These are phyloP conservation scores for Leucoagaricus sp. DNA, from an alignment of 1,284 basidiomycete genomes.

Conservation along the genomic window DNA sequence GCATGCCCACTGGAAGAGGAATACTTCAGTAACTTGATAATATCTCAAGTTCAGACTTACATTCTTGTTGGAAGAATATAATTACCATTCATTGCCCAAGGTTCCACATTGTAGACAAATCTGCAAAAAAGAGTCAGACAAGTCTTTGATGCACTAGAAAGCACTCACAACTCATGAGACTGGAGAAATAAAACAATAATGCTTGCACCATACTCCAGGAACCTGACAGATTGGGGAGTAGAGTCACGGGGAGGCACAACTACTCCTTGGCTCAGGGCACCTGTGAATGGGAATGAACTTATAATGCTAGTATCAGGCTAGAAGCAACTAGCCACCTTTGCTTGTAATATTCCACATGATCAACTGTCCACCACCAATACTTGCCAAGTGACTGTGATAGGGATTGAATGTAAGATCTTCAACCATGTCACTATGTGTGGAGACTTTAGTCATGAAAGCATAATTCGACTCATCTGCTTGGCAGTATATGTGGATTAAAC, in stretches of 20 bases:
- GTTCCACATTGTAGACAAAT: background rate
- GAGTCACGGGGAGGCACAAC: background rate
- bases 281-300: background rate
- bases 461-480: background rate
- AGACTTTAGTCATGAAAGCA: background rate
- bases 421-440: background rate
- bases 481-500: background rate
- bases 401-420: background rate
- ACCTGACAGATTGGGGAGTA: background rate
- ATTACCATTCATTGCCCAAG: background rate
- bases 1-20: background rate
- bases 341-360: background rate
- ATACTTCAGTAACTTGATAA: background rate
- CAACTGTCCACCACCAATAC: background rate
- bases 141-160: background rate
- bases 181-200: background rate
- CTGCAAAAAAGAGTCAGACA: background rate
- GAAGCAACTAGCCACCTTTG: background rate
- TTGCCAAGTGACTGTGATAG: background rate
- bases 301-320: background rate
- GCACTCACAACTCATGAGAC: background rate
- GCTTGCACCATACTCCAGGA: background rate
- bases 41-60: background rate
- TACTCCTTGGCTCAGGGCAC: background rate
- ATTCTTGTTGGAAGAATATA: slow-evolving; percentile 1